Percentiles rank a stretch among this genome's conserved stretches.
phyloP scores from a whole-genome alignment of 2,329 filamentous ascomycete species.

The Neopestalotiopsis rosae region DNA sequence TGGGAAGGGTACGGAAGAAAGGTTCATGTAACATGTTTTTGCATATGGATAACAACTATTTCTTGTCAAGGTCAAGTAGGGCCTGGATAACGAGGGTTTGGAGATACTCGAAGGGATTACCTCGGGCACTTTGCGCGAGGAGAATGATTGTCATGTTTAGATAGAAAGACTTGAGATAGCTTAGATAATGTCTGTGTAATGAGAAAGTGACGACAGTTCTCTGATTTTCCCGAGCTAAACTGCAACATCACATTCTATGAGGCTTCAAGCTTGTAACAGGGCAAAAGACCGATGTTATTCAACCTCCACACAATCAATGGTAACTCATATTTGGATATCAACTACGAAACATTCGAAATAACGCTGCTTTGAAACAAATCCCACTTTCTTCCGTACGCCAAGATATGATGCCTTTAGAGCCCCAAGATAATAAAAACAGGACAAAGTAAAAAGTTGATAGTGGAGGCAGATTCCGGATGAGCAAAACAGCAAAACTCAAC shows the following conservation, averaged over 20 bases:
- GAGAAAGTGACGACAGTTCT: background rate
- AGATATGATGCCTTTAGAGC: background rate
- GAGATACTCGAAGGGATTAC: background rate
- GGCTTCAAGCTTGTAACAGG: background rate
- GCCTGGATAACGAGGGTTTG: background rate
- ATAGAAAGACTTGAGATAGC: background rate
- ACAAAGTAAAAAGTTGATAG: background rate
- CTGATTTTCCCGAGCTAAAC: too few species aligned
- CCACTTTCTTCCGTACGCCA: constrained; percentile 3
- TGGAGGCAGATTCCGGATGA: background rate
- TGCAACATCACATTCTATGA: background rate
- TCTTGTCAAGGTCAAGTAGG: too few species aligned
- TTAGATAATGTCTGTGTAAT: background rate
- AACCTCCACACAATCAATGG: background rate
- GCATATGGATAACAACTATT: too few species aligned
- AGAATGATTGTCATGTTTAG: background rate
- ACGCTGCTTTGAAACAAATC: background rate
- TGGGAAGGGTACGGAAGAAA: too few species aligned
- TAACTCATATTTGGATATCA: constrained; percentile 3
- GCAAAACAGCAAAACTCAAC: background rate
- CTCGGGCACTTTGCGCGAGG: too few species aligned
- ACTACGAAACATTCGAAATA: background rate
- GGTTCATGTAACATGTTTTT: too few species aligned
- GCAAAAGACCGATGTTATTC: background rate
- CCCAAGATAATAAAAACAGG: too few species aligned